Evolutionary conservation across 331 rosid species (phyloP), one percentile per base, ranked within the genome.

Genomic region (Pyrus hybrid): DNA sequence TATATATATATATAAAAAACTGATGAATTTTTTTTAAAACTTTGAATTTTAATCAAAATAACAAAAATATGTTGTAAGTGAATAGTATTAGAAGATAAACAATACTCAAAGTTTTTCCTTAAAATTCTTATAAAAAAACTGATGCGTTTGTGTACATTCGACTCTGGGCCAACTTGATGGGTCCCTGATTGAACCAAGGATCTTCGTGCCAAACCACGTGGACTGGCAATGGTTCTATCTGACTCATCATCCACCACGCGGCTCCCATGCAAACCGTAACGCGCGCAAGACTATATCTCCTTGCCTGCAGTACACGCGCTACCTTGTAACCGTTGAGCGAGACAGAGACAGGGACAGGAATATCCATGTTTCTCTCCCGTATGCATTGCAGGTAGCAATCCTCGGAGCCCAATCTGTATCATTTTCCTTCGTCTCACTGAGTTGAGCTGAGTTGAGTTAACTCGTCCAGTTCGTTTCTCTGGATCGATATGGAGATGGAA

Each of bases 401-500:
- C 56, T 49, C 35, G 35, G 10, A 14, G 67, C 67, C 43, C 43
- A 2, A n/a, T 12, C 21, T 3, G 41, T 13, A 6, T 13, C 4
- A 26, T 9, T 26, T 62, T 63, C 3, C 17, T 29, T 32, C 13
- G 67, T 26, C 17, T 29, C 14, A 26, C 68, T 29, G 67, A 8
- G 37, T 61, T 69, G 61, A n/a, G 62, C 35, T 30, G 64, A 49
- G 73, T 3, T 70, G 20, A 25, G 58, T 54, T 29, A 30, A 8
- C 54, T 65, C 58, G 5, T 71, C 18, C 10, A 65, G 25, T 66
- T 62, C 29, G 18, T 70, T 71, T 68, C 18, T 45, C 76, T 82
- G 32, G 83, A 72, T 80, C 37, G 75, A 82, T 63, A 85, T 75
- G 49, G 77, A 83, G 73, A 84, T 84, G 86, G 82, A 85, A 17